Conservation (phyloP, 2,329 filamentous ascomycete genomes). For the Penicillium expansum region DNA sequence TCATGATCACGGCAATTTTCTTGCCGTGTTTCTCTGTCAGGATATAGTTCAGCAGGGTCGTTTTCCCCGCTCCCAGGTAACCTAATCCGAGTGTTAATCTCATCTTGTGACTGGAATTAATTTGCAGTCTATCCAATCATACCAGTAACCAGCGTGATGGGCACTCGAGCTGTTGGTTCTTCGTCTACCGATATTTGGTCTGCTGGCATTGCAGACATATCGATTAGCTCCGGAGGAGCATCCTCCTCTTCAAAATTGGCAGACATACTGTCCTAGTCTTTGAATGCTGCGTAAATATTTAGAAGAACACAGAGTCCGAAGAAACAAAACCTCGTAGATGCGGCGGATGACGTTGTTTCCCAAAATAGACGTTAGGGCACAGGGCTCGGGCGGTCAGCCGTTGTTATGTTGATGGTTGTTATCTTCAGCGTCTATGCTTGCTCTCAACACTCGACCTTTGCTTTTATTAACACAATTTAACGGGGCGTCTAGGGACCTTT, state of each 20-base stretch:
- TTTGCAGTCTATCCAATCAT: slow-evolving; percentile 12
- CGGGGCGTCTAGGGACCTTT: slow-evolving; percentile 16
- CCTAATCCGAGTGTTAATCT: slow-evolving; percentile 51
- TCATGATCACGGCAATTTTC: slow-evolving; percentile 96
- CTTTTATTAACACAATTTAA: slow-evolving; percentile 7
- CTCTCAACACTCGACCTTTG: slow-evolving; percentile 15
- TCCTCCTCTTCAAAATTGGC: slow-evolving; percentile 43
- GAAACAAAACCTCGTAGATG: slow-evolving; percentile 11
- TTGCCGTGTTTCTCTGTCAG: slow-evolving; percentile 93
- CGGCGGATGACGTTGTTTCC: slow-evolving; percentile 25
- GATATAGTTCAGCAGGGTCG: slow-evolving; percentile 93
- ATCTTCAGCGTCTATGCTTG: slow-evolving; percentile 16
- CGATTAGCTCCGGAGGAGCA: slow-evolving; percentile 45
- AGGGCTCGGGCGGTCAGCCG: slow-evolving; percentile 32
- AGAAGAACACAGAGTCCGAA: background rate
- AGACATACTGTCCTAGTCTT: slow-evolving; percentile 14
- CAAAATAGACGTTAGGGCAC: slow-evolving; percentile 24
- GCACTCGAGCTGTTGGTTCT: slow-evolving; percentile 41
- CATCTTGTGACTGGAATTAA: background rate
- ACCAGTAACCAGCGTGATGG: slow-evolving; percentile 53
- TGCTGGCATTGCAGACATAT: slow-evolving; percentile 33
- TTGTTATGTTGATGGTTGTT: slow-evolving; percentile 22
- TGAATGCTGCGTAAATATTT: background rate
- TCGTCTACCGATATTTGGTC: slow-evolving; percentile 24
- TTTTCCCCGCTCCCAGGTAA: slow-evolving; percentile 94